Conservation (phyloP, 129 eudicot species). For the Deinandra increscens region DNA sequence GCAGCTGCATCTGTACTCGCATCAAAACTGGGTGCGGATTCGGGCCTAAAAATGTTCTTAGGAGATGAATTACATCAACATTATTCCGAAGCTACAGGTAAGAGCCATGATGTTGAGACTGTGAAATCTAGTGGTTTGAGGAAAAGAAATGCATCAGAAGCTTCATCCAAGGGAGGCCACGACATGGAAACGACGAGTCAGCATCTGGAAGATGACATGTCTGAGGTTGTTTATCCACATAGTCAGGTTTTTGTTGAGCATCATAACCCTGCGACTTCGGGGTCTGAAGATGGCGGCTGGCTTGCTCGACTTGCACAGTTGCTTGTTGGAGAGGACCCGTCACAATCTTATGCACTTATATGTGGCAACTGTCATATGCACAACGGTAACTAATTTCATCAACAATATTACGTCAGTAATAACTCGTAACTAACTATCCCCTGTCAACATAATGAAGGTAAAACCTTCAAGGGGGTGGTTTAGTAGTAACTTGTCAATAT, state of each 20-base stretch:
- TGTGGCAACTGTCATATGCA: slow-evolving; percentile 97
- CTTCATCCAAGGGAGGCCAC: slow-evolving; percentile 39
- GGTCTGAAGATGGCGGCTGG: slow-evolving; percentile 77
- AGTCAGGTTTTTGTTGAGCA: slow-evolving; percentile 69
- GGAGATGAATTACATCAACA: slow-evolving; percentile 51
- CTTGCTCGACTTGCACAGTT: slow-evolving; percentile 81
- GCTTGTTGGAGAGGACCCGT: slow-evolving; percentile 96
- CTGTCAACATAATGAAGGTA: slow-evolving; percentile 1
- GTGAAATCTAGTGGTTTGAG: slow-evolving; percentile 63
- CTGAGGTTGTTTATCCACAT: slow-evolving; percentile 35
- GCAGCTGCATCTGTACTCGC: slow-evolving; percentile 95
- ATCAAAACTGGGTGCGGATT: slow-evolving; percentile 78
- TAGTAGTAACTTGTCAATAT: no score
- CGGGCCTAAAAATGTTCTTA: slow-evolving; percentile 66
- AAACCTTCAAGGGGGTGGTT: background rate
- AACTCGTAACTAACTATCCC: background rate
- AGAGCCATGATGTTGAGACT: slow-evolving; percentile 66
- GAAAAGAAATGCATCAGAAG: slow-evolving; percentile 50
- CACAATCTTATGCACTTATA: slow-evolving; percentile 87
- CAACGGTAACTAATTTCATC: slow-evolving; percentile 57
- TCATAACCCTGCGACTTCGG: slow-evolving; percentile 43
- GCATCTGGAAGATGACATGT: slow-evolving; percentile 24
- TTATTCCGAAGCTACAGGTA: slow-evolving; percentile 43
- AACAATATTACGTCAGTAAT: background rate
- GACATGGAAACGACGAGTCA: slow-evolving; percentile 47